Conservation (phyloP, 345 rosid species). For the Populus ilicifolia region DNA sequence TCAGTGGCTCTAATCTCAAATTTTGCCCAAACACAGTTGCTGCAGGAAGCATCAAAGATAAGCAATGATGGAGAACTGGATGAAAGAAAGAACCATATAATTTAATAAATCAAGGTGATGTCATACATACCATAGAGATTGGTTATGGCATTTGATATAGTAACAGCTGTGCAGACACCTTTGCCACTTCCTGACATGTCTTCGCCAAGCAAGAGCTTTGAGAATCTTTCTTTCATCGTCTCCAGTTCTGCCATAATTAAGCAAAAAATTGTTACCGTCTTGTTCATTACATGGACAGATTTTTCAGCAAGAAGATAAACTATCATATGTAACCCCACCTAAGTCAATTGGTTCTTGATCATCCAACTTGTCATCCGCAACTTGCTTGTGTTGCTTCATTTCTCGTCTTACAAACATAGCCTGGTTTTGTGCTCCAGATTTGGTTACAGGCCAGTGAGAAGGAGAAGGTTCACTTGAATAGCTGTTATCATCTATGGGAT, state of each 20-base stretch:
- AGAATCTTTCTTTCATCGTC: conserved; percentile 83
- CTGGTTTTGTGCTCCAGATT: conserved; percentile 28
- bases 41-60: conserved; percentile 27
- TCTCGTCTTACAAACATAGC: conserved; percentile 24
- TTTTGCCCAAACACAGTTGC: conserved; percentile 93
- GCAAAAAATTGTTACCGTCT: background rate
- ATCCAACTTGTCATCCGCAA: conserved; percentile 33
- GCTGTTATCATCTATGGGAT: conserved; percentile 50
- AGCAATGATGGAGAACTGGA: background rate
- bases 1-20: conserved; percentile 74
- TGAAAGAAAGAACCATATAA: background rate
- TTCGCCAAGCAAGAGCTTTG: conserved; percentile 88
- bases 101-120: too few species aligned
- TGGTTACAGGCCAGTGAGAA: conserved; percentile 43
- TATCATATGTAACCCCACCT: conserved; percentile 32
- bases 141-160: conserved; percentile 89
- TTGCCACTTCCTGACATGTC: conserved; percentile 97
- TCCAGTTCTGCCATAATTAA: conserved; percentile 51
- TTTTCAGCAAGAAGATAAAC: background rate
- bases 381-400: conserved; percentile 31
- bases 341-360: conserved; percentile 46
- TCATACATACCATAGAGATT: conserved; percentile 80
- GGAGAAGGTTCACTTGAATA: conserved; percentile 62
- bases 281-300: background rate
- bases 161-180: conserved; percentile 85